These are phyloP conservation scores for Afroboletus lepidellus DNA, from an alignment of 1,284 basidiomycete species.

Conservation along the genomic window DNA sequence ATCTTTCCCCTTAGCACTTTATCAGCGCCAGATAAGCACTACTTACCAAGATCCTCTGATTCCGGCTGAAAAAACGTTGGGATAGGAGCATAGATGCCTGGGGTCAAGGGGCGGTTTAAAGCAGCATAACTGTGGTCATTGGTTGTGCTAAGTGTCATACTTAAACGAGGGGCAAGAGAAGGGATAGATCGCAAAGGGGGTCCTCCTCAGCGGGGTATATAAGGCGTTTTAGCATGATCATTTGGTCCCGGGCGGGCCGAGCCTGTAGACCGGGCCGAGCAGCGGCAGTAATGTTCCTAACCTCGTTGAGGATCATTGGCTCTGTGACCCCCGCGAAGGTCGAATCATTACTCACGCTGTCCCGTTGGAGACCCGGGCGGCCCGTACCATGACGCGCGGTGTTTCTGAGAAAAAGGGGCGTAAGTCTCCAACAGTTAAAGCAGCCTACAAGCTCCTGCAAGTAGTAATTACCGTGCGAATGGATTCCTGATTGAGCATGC, in stretches of 20 bases:
- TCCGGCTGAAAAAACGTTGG: slow-evolving; percentile 79
- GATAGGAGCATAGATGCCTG: slow-evolving; percentile 84
- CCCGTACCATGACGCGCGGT: not conserved
- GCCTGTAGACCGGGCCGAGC: no score
- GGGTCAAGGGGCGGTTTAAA: slow-evolving; percentile 53
- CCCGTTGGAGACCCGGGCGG: not conserved
- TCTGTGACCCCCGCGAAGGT: not conserved
- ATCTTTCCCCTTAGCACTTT: slow-evolving; percentile 4
- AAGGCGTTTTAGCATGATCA: slow-evolving; percentile 1
- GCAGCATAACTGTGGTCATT: slow-evolving; percentile 23
- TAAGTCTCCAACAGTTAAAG: not conserved
- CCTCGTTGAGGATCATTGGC: not conserved
- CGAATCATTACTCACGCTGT: not conserved
- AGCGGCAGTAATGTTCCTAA: no score
- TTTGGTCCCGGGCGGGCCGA: slow-evolving; percentile 15
- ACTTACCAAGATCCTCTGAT: slow-evolving; percentile 79
- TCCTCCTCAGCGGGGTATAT: slow-evolving; percentile 12
- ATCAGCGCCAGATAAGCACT: not conserved
- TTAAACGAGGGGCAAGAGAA: slow-evolving; percentile 1
- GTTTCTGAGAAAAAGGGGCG: not conserved
- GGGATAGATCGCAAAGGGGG: not conserved
- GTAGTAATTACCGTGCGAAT: not conserved
- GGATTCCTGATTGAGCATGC: not conserved
- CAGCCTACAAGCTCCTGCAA: not conserved
- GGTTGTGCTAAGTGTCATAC: slow-evolving; percentile 33